Base-by-base conservation (phyloP, 805 yeast species). In the Saccharomycopsis sp. region DNA sequence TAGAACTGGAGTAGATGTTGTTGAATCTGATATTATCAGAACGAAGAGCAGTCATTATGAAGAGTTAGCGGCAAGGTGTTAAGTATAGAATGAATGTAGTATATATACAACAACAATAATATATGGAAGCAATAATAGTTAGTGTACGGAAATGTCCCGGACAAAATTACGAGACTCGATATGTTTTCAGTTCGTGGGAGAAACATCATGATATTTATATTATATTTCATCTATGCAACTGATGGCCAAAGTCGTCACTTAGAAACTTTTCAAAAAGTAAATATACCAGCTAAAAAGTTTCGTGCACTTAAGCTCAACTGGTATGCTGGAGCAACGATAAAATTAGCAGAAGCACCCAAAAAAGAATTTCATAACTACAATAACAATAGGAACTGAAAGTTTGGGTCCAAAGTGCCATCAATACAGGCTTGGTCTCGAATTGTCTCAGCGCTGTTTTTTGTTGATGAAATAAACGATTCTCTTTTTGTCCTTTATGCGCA, bases 31-130 rank as follows among this genome's bases (percentile, higher is more conserved):
- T 8, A 44, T 8, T 44, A 44, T 44, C 49, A 17, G 49, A 17
- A 44, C 49, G 49, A 44, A 44, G 49, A 17, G 49, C 20, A 44
- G 49, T 44, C 49, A 44, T 44, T 44, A 12, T n/a, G n/a, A n/a
- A n/a, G n/a, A n/a, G n/a, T n/a, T n/a, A n/a, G n/a, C n/a, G n/a
- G n/a, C n/a, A n/a, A n/a, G n/a, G n/a, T n/a, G n/a, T n/a, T 29
- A 29, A 29, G 38, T 29, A 29, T 5, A 12, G 38, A 7, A 7
- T 29, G 38, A 29, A 12, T 29, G 38, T 29, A 29, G 5, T 5
- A 7, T 29, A 5, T 29, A 7, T 12, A 29, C 5, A 29, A 12
- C 9, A 29, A 12, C 38, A 12, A 29, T 12, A 29, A 29, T 29
- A 29, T 7, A 29, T 29, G 12, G 5, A 5, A 29, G 38, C 38